A percentile compares a stretch with the other conserved stretches of the same genome.
These are phyloP conservation scores for Penicillium chermesinum DNA, from an alignment of 495 filamentous ascomycete species.

Conservation along the genomic window DNA sequence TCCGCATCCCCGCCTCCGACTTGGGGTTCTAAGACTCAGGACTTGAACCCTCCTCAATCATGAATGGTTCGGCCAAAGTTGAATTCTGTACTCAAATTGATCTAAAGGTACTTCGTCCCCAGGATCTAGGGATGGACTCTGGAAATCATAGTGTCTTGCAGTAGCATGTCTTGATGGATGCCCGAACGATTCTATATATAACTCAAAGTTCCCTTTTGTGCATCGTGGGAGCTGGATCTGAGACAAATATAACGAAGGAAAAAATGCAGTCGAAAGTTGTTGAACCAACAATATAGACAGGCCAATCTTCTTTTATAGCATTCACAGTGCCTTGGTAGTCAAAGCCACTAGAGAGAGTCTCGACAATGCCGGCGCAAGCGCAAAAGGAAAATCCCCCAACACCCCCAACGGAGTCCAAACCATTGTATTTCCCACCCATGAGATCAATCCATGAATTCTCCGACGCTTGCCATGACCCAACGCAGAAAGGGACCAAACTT, in stretches of 20 bases:
- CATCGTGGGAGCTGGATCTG: background rate
- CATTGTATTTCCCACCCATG: conserved; percentile 43
- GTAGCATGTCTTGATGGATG: background rate
- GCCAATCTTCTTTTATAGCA: conserved; percentile 36
- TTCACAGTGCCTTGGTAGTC: conserved; percentile 29
- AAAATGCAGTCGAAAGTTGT: conserved; percentile 2
- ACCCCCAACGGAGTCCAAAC: conserved; percentile 43
- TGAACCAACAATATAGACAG: conserved; percentile 30
- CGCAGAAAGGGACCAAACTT: conserved; percentile 42
- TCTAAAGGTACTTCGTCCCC: too few relatives aligned
- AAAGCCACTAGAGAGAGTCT: conserved; percentile 11
- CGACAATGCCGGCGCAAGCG: conserved; percentile 28
- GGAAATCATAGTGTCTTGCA: background rate
- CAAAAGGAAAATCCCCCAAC: conserved; percentile 45
- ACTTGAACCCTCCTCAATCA: too few relatives aligned
- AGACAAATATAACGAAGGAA: conserved; percentile 2
- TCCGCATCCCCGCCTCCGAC: too few relatives aligned
- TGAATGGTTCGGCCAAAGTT: too few relatives aligned
- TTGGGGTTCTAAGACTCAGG: too few relatives aligned
- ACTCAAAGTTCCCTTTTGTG: conserved; percentile 1
- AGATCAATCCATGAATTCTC: conserved; percentile 46
- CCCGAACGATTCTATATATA: background rate
- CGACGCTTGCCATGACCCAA: conserved; percentile 42
- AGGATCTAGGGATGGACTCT: too few relatives aligned
- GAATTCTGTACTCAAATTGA: too few relatives aligned